phyloP scores from a whole-genome alignment of 2,329 filamentous ascomycete species.

The Dryadomyces sulphureus region DNA sequence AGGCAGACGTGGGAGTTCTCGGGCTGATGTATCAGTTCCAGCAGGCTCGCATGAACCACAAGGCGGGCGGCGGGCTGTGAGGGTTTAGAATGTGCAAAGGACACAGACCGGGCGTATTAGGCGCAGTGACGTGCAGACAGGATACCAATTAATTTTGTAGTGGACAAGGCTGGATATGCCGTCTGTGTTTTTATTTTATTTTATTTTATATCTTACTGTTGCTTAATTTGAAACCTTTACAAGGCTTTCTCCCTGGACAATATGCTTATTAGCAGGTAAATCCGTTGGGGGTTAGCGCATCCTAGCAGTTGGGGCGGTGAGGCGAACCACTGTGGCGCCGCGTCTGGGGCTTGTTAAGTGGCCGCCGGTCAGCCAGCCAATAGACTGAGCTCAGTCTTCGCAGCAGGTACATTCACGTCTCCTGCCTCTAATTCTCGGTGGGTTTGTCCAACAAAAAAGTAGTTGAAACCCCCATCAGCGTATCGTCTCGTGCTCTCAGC shows the following conservation, averaged over 20 bases:
- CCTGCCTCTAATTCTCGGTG: not conserved
- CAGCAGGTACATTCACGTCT: not conserved
- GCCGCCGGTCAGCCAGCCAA: not conserved
- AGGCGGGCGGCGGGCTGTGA: conserved; percentile 12
- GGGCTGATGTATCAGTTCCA: conserved; percentile 44
- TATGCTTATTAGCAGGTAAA: no score
- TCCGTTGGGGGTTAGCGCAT: not conserved
- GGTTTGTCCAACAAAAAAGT: not conserved
- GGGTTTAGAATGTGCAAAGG: no score
- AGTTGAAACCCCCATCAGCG: not conserved
- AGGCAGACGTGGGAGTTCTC: conserved; percentile 38
- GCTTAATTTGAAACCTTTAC: no score
- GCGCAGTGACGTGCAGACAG: no score
- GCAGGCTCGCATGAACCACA: conserved; percentile 37
- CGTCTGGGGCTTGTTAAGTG: conserved; percentile 1
- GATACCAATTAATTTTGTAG: no score
- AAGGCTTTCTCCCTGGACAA: no score
- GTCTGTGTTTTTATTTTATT: no score
- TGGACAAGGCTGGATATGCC: no score
- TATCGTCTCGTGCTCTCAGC: not conserved
- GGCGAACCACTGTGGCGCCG: not conserved
- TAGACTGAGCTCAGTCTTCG: not conserved
- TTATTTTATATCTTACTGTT: no score
- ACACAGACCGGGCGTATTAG: no score
- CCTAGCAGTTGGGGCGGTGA: not conserved